These are phyloP conservation scores for Entomophthora muscae DNA, from an alignment of 371 early-diverging fungal species.

Conservation along the genomic window DNA sequence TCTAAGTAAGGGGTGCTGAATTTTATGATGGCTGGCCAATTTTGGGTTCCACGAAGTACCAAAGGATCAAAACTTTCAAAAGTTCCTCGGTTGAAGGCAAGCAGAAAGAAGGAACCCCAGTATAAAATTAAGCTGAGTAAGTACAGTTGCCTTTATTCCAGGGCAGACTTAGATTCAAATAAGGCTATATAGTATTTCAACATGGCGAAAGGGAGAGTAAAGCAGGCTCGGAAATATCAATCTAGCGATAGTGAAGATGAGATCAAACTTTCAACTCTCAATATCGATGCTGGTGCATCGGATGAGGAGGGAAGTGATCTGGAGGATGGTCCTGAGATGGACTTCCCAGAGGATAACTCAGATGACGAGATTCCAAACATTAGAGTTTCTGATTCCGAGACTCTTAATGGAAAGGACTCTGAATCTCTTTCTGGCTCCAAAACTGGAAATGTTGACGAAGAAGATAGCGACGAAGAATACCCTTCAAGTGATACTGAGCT, in stretches of 20 bases:
- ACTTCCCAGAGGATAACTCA: background rate
- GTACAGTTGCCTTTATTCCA: too few relatives aligned
- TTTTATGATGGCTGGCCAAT: too few relatives aligned
- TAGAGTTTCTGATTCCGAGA: background rate
- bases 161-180: too few relatives aligned
- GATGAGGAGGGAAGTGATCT: background rate
- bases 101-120: too few relatives aligned
- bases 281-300: background rate
- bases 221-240: background rate
- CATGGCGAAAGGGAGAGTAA: background rate
- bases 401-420: background rate
- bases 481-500: slow-evolving; percentile 3
- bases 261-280: background rate
- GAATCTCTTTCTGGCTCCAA: background rate
- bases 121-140: too few relatives aligned
- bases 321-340: background rate
- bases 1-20: too few relatives aligned
- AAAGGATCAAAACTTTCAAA: too few relatives aligned
- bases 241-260: background rate
- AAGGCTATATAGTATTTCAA: too few relatives aligned
- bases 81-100: too few relatives aligned
- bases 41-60: too few relatives aligned
- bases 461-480: background rate
- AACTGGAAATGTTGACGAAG: background rate
- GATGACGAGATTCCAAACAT: background rate